Evolutionary conservation across 257 asterid species (phyloP), one percentile per base, ranked within the genome.

Genomic region (Penstemon barbatus): DNA sequence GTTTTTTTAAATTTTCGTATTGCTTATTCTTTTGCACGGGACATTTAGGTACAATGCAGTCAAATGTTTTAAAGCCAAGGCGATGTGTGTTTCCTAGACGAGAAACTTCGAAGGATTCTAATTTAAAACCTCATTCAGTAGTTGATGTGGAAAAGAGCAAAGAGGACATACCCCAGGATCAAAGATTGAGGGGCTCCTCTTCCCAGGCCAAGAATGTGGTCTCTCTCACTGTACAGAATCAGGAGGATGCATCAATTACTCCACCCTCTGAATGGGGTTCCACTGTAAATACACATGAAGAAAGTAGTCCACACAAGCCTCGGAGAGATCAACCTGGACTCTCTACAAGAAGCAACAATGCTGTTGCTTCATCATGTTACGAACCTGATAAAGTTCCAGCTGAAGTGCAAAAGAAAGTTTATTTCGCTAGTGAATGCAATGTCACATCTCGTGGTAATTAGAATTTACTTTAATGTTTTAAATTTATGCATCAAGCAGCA

Each of bases 341-440:
- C 57, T 69, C 74, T 64, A 33, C 72, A 42, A 86, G 62, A 74
- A 77, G 68, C 76, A 79, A 75, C 33, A 66, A 70, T 61, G 75
- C 82, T 38, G 79, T 77, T 84, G 83, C 83, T 77, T 82, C 88
- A 57, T 65, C 71, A 33, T 53, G 75, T 41, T 46, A 49, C 44
- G 80, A 76, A 53, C 63, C 71, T 49, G 84, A 74, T 62, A 76
- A 67, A 57, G 77, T 66, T 64, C 74, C 42, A 64, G 81, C 74
- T 42, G 92, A 80, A 73, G 89, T 83, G 67, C 92, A 79, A 75
- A 90, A 86, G 85, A 87, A 81, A 83, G 96, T 92, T 74, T 96
- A 90, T 61, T 89, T 86, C 76, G 82, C 89, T 53, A 55, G 77
- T 7, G 74, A 71, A 62, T 75, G 54, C 63, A 66, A 76, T 75